Percentiles rank a stretch among this genome's conserved stretches.
phyloP scores from a whole-genome alignment of 2,329 filamentous ascomycete species.

The Penicillium oxalicum region DNA sequence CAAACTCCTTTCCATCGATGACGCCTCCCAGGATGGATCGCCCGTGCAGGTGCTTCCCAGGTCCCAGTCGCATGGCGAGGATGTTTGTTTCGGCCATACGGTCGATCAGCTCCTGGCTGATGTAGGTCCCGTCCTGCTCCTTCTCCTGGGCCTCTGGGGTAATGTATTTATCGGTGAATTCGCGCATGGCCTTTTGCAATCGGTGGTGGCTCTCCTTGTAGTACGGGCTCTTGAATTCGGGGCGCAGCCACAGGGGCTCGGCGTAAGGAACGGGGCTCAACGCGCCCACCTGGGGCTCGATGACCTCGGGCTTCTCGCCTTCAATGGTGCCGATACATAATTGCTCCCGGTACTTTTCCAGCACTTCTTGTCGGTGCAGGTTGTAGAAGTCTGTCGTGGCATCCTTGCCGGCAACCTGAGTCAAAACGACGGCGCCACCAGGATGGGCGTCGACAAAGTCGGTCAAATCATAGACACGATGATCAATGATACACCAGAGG shows the following conservation, averaged over 20 bases:
- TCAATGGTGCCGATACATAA: conserved; percentile 70
- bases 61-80: conserved; percentile 75
- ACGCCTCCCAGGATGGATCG: conserved; percentile 62
- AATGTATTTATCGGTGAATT: conserved; percentile 67
- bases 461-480: conserved; percentile 78
- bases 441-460: conserved; percentile 84
- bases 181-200: conserved; percentile 63
- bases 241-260: conserved; percentile 76
- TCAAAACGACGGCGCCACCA: conserved; percentile 71
- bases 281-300: conserved; percentile 63
- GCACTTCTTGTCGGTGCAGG: conserved; percentile 83
- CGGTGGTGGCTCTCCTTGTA: conserved; percentile 68
- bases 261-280: conserved; percentile 74
- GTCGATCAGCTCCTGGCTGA: conserved; percentile 66
- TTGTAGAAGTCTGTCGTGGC: conserved; percentile 85
- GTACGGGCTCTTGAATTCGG: conserved; percentile 72
- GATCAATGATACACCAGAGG: conserved; percentile 79
- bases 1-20: conserved; percentile 72
- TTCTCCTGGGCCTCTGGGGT: conserved; percentile 69
- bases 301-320: conserved; percentile 68
- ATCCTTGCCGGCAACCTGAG: conserved; percentile 74
- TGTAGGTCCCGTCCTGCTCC: conserved; percentile 66
- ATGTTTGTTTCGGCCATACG: conserved; percentile 69
- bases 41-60: conserved; percentile 73
- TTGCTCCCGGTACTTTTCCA: conserved; percentile 65